Evolutionary conservation across 495 filamentous ascomycete species (phyloP), one percentile per base, ranked within the genome.

Genomic region (Filosporella fistucella): DNA sequence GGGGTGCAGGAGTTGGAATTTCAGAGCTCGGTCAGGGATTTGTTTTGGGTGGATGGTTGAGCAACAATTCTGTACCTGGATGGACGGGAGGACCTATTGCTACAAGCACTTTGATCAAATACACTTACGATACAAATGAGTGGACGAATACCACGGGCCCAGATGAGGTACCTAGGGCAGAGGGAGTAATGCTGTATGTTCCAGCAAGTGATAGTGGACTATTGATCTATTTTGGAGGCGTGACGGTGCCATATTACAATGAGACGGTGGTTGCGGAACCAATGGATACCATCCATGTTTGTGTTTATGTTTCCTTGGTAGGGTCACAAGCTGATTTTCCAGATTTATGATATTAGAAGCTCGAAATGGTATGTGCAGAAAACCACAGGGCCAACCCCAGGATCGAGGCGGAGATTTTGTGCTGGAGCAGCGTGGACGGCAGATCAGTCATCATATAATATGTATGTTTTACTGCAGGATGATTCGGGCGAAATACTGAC

Each of bases 381-480:
- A 1, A 70, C 76, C 1, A 66, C 62, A 2, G 78, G 78, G 0
- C 40, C 52, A 14, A 40, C 73, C 1, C 78, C 78, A 3, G 54
- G 56, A 24, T 47, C 60, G 28, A 62, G 78, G 4, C 50, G 76
- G 28, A 64, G 70, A 24, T 80, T 80, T 51, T 82, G 78, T 55
- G 70, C 70, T 4, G 78, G 73, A 6, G 68, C 65, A 8, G 71
- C 68, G 10, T 76, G 73, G 63, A 64, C 78, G 1, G 47, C 62
- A n/a, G 78, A 81, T 54, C 62, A 68, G 32, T 77, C 76, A 13
- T 75, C 59, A 5, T 68, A 72, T 47, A 80, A 80, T 49, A 77
- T 81, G 71, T 77, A 52, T 45, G 73, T 56, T 29, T 20, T n/a
- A n/a, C 4, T 21, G 17, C 38, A 12, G 21, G n/a, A 21, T 14